Evolutionary conservation across 106 monocot genomes (phyloP), one percentile per base, ranked within the genome.

Genomic region (Apostasia ramifera): DNA sequence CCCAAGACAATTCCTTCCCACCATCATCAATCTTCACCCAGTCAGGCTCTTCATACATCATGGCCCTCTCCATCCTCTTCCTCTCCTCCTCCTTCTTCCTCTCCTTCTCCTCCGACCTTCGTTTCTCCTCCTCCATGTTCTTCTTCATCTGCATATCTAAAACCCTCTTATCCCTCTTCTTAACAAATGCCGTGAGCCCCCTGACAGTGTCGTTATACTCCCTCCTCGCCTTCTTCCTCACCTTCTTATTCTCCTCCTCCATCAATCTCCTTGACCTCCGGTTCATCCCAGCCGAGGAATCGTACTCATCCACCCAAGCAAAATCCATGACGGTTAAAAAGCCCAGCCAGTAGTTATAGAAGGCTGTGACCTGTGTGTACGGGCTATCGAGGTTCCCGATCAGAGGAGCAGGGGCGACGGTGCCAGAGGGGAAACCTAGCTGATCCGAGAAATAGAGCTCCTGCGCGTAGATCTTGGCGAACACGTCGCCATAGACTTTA

Each of bases 131-230:
- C 75, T 92, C 92, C 40, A 42, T 53, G 2, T 73, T 83, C 78
- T 74, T 87, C 81, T 93, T 93, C 58, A 70, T 37, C 66, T 69
- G 67, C 90, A 89, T 84, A 10, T 89, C 89, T 1, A 84, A 64
- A 58, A 97, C 92, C 69, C 97, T 80, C 82, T 93, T 93, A 73
- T 98, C 97, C 77, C 92, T 84, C 85, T 98, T 98, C 92, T 90
- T 98, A 40, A 68, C 87, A 72, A 93, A 98, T 0, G 89, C 93
- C 0, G 92, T 90, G 13, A 98, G 70, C 2, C 83, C 92, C 8
- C 90, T 70, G 1, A 94, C 81, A 3, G 85, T 65, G 37, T 98
- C 98, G 44, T 87, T 98, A 59, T 90, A 85, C 75, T 93, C 98
- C 60, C 80, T 82, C 78, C 72, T 90, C 6, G 93, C 87, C 74